These are phyloP conservation scores for Centella asiatica DNA, from an alignment of 129 eudicot species.

Conservation along the genomic window DNA sequence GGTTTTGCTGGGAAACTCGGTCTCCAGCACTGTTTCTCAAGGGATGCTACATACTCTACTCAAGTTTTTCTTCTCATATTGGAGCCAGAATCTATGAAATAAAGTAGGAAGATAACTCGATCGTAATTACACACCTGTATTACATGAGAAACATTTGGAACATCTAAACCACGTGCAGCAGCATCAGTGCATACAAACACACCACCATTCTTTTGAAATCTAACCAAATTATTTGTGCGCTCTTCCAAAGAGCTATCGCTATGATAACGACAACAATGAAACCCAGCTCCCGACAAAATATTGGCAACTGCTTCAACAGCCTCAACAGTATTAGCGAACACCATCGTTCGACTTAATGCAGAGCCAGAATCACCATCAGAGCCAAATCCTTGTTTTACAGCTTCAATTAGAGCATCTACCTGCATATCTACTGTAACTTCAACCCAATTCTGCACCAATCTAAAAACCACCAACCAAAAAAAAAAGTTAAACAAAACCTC, in stretches of 20 bases:
- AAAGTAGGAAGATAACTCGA: not conserved
- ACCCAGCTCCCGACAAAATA: constrained; percentile 54
- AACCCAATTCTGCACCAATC: constrained; percentile 89
- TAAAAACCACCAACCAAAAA: not conserved
- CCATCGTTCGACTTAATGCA: constrained; percentile 60
- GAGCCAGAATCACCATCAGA: constrained; percentile 13
- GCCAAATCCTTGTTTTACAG: constrained; percentile 38
- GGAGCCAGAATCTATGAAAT: not conserved
- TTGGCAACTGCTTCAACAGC: constrained; percentile 84
- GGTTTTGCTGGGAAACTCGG: not conserved
- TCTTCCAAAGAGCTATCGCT: constrained; percentile 68
- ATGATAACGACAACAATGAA: constrained; percentile 67
- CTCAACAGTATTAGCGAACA: constrained; percentile 94
- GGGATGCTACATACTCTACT: not conserved
- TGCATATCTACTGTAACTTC: constrained; percentile 80
- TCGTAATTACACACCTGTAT: constrained; percentile 50
- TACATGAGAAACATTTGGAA: constrained; percentile 86
- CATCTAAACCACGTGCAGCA: constrained; percentile 94
- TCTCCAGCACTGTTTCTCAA: not conserved
- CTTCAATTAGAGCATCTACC: constrained; percentile 72
- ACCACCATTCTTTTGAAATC: constrained; percentile 71
- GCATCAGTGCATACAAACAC: constrained; percentile 96
- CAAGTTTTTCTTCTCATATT: not conserved
- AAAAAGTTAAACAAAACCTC: constrained; percentile 8
- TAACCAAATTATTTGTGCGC: constrained; percentile 54